Conservation (phyloP, 2,329 filamentous ascomycete genomes). For the Pseudogymnoascus sp. region DNA sequence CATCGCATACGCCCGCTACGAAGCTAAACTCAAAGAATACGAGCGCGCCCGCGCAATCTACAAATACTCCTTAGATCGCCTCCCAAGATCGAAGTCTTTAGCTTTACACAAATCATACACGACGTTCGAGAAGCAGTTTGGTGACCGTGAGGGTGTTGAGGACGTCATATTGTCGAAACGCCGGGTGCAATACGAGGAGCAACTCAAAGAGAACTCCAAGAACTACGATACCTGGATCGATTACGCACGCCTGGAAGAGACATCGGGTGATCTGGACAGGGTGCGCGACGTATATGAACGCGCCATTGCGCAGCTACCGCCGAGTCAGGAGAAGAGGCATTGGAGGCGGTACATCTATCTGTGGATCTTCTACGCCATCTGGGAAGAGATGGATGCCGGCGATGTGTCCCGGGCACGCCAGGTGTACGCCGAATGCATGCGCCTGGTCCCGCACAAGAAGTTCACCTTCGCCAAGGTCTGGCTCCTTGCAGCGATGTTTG, state of each 20-base stretch:
- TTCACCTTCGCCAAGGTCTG: conserved; percentile 98
- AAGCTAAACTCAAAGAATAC: conserved; percentile 90
- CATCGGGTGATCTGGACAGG: conserved; percentile 69
- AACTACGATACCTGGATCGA: conserved; percentile 99
- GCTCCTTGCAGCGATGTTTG: conserved; percentile 88
- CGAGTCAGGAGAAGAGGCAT: conserved; percentile 91
- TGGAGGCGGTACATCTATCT: conserved; percentile 97
- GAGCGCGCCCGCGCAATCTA: conserved; percentile 91
- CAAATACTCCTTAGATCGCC: conserved; percentile 88
- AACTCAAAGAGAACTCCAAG: conserved; percentile 85
- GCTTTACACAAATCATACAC: conserved; percentile 89
- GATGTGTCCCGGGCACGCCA: conserved; percentile 73
- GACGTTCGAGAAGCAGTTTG: conserved; percentile 96
- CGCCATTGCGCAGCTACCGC: conserved; percentile 89
- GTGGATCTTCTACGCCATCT: conserved; percentile 95
- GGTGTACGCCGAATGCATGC: conserved; percentile 83
- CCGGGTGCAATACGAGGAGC: conserved; percentile 86
- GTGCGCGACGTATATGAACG: conserved; percentile 91
- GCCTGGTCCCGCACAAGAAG: conserved; percentile 85
- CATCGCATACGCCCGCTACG: conserved; percentile 89
- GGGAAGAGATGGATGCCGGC: conserved; percentile 81
- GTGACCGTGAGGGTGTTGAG: conserved; percentile 85
- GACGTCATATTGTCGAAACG: conserved; percentile 94
- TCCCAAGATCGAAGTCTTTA: conserved; percentile 79
- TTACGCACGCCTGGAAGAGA: conserved; percentile 83